Evolutionary conservation across 495 filamentous ascomycete species (phyloP).

Genomic region (Penicillium tannophilum): DNA sequence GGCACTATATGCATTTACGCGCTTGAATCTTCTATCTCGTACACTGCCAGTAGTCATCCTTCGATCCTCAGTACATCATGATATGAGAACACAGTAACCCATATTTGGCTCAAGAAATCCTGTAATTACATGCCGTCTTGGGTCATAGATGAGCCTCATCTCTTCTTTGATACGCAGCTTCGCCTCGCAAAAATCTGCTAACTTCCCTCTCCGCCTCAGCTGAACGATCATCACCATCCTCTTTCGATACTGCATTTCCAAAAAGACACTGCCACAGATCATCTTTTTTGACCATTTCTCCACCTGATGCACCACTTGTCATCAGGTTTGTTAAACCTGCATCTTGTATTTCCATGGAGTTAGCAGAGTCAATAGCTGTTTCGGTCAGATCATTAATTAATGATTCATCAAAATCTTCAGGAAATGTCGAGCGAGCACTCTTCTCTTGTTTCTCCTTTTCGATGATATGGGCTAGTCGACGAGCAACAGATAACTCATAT

Average conservation of each 20-base stretch:
- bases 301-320: slow-evolving; percentile 66
- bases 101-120: not conserved
- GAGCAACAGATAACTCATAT: slow-evolving; percentile 76
- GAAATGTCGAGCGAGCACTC: slow-evolving; percentile 18
- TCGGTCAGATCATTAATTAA: slow-evolving; percentile 46
- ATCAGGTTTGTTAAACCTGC: slow-evolving; percentile 67
- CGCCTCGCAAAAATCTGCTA: slow-evolving; percentile 46
- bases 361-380: slow-evolving; percentile 72
- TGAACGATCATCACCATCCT: slow-evolving; percentile 17
- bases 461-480: slow-evolving; percentile 75
- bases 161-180: slow-evolving; percentile 48
- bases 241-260: slow-evolving; percentile 44
- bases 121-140: not conserved
- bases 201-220: slow-evolving; percentile 42
- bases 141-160: slow-evolving; percentile 11
- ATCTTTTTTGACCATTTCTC: slow-evolving; percentile 75
- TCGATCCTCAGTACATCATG: no score
- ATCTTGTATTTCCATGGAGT: slow-evolving; percentile 77
- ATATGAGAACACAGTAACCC: no score
- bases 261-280: slow-evolving; percentile 94
- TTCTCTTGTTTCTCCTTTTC: slow-evolving; percentile 39
- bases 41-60: no score
- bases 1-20: no score
- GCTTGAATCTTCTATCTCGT: no score
- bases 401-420: slow-evolving; percentile 29